Evolutionary conservation across 1,284 basidiomycete species (phyloP), one percentile per base, ranked within the genome.

Genomic region (Xanthoconium separans): DNA sequence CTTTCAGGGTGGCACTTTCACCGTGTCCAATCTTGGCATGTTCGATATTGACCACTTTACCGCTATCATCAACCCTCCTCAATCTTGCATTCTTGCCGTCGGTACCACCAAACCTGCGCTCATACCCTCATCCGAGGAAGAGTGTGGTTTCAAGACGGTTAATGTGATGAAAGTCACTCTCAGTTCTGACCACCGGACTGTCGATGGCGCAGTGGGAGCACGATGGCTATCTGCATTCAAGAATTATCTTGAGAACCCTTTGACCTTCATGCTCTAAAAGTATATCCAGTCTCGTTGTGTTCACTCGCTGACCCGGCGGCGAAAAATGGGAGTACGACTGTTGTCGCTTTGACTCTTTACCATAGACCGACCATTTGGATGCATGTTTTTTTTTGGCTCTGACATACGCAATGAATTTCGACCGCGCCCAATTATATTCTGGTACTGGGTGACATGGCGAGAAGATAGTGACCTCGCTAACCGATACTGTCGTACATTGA

Each of bases 11-110:
- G 97, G 97, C 53, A 91, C 94, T 12, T 99, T 99, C 79, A 99
- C 97, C 52, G 94, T 99, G 72, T 99, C 97, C 62, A 99, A 99
- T 78, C 83, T 99, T 62, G 97, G 97, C 76, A 99, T 99, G 97
- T 97, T 84, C 70, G 96, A 93, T 63, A 84, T 96, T 65, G 85
- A 86, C 54, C 87, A 97, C 76, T 99, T 99, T 75, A 98, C 95
- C 20, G 97, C 97, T 48, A 99, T 99, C 77, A 98, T 99, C 84
- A 99, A 99, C 83, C 86, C 92, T 18, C 97, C 97, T 36, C 97
- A 99, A 76, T 92, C 92, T 58, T 98, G 95, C 75, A 99, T 99
- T 69, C 87, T 99, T 55, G 97, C 97, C 52, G 85, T 99, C 61
- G 95, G 97, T 42, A 82, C 87, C 27, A 95, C 94, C n/a, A 81